Percentiles rank a stretch among this genome's conserved stretches.
Evolutionary conservation across 352 stramenopile genomes (phyloP).

Genomic region (Phytophthora agathidicida): DNA sequence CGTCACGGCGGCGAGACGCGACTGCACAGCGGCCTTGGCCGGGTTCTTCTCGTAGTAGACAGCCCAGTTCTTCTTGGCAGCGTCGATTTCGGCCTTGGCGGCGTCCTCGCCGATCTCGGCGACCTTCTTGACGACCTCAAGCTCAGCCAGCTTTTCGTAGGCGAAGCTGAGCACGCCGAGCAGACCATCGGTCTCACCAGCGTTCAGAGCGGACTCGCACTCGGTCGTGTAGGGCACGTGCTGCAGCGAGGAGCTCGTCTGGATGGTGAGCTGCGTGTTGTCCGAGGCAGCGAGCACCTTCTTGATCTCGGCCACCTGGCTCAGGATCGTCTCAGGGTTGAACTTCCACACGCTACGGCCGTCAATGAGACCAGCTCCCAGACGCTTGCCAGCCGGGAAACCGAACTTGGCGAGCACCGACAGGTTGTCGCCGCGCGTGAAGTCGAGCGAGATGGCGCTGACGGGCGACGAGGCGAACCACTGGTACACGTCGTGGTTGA

Average conservation of each 20-base stretch:
- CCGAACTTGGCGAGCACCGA: slow-evolving; percentile 85
- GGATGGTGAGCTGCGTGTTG: slow-evolving; percentile 70
- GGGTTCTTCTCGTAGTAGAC: slow-evolving; percentile 89
- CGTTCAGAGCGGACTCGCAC: slow-evolving; percentile 76
- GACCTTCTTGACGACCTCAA: slow-evolving; percentile 83
- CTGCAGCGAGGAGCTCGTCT: slow-evolving; percentile 91
- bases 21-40: slow-evolving; percentile 67
- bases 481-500: slow-evolving; percentile 88
- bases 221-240: slow-evolving; percentile 90
- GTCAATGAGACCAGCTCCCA: slow-evolving; percentile 91
- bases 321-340: slow-evolving; percentile 65
- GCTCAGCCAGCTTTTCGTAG: slow-evolving; percentile 91
- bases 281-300: slow-evolving; percentile 51
- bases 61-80: slow-evolving; percentile 64
- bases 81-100: slow-evolving; percentile 55
- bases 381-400: slow-evolving; percentile 84
- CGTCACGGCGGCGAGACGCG: slow-evolving; percentile 62
- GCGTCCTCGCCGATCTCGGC: slow-evolving; percentile 62
- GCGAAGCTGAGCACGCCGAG: slow-evolving; percentile 86
- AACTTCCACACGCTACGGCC: slow-evolving; percentile 92
- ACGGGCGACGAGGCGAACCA: slow-evolving; percentile 86
- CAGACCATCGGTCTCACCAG: slow-evolving; percentile 71
- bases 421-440: slow-evolving; percentile 90
- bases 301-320: slow-evolving; percentile 66
- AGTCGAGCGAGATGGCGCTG: slow-evolving; percentile 89